These are phyloP conservation scores for Kodamaea hsintzibuensis DNA, from an alignment of 805 yeast genomes.

Conservation along the genomic window DNA sequence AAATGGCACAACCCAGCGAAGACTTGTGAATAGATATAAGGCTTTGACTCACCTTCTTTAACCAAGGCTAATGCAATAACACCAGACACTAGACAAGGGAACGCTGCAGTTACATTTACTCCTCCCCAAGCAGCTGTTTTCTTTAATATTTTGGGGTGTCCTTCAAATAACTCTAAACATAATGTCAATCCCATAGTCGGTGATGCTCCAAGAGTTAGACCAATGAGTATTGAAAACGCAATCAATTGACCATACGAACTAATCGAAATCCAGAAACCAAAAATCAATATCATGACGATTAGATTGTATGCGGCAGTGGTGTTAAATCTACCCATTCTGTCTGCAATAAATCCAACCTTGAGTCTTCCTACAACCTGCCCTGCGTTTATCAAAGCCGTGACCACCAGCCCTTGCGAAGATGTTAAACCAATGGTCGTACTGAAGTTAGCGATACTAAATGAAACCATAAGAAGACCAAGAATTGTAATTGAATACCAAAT, in stretches of 20 bases:
- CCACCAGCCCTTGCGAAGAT: constrained; percentile 28
- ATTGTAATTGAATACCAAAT: constrained; percentile 39
- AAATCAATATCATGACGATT: constrained; percentile 25
- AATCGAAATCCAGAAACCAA: constrained; percentile 42
- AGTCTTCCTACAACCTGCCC: constrained; percentile 53
- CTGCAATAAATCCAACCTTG: constrained; percentile 47
- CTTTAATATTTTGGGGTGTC: constrained; percentile 12
- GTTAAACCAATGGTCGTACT: constrained; percentile 45
- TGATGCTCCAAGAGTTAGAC: constrained; percentile 31
- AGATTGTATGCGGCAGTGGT: constrained; percentile 22
- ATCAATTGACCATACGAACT: constrained; percentile 29
- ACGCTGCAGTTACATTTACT: constrained; percentile 30
- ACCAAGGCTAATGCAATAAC: constrained; percentile 52
- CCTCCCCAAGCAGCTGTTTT: constrained; percentile 43
- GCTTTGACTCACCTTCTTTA: constrained; percentile 19
- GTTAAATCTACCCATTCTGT: constrained; percentile 48
- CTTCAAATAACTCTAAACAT: constrained; percentile 9
- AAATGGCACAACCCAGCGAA: constrained; percentile 56
- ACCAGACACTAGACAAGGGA: constrained; percentile 48
- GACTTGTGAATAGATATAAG: constrained; percentile 60
- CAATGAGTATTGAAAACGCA: constrained; percentile 30
- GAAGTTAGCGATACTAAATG: constrained; percentile 41
- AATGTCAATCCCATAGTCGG: constrained; percentile 20
- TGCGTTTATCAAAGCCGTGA: constrained; percentile 40
- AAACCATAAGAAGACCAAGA: constrained; percentile 35